Percentiles rank a stretch among this genome's conserved stretches.
phyloP scores from a whole-genome alignment of 2,329 filamentous ascomycete species.

The Chalaropsis thielavioides region DNA sequence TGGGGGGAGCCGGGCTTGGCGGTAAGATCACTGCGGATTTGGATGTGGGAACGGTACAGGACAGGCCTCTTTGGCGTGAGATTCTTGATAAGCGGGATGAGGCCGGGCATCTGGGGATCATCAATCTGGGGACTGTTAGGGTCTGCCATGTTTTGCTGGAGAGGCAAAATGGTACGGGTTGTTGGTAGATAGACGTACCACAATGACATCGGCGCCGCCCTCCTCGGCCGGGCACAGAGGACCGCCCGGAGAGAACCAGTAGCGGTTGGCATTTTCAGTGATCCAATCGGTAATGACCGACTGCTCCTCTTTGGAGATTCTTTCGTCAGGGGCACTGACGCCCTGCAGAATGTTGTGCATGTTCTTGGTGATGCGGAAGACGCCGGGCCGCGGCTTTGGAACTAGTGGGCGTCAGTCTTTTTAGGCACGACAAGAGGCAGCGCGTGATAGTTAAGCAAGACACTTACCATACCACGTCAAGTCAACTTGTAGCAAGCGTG shows the following conservation, averaged over 20 bases:
- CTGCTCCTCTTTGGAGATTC: slow-evolving; percentile 49
- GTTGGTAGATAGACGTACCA: slow-evolving; percentile 31
- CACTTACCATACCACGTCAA: slow-evolving; percentile 54
- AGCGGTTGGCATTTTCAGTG: slow-evolving; percentile 54
- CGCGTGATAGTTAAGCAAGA: too few species aligned
- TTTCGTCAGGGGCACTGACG: slow-evolving; percentile 49
- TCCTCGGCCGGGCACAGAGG: slow-evolving; percentile 49
- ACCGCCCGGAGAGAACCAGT: slow-evolving; percentile 56
- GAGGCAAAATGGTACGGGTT: not conserved
- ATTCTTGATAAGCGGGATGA: slow-evolving; percentile 62
- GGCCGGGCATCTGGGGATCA: slow-evolving; percentile 69
- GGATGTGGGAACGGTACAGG: slow-evolving; percentile 70
- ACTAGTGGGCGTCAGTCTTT: slow-evolving; percentile 31
- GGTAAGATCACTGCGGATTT: slow-evolving; percentile 62
- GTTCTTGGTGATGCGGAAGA: slow-evolving; percentile 74
- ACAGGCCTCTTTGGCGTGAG: slow-evolving; percentile 58
- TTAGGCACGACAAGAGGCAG: too few species aligned
- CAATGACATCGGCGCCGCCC: slow-evolving; percentile 61
- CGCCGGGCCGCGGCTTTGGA: slow-evolving; percentile 62
- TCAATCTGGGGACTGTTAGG: slow-evolving; percentile 40
- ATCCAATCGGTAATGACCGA: slow-evolving; percentile 56
- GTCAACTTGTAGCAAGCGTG: slow-evolving; percentile 50
- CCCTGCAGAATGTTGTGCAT: slow-evolving; percentile 82
- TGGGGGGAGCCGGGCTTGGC: slow-evolving; percentile 50
- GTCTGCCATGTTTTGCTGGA: not conserved